phyloP scores from a whole-genome alignment of 139 green algal species.

The Chlorella vulgaris region DNA sequence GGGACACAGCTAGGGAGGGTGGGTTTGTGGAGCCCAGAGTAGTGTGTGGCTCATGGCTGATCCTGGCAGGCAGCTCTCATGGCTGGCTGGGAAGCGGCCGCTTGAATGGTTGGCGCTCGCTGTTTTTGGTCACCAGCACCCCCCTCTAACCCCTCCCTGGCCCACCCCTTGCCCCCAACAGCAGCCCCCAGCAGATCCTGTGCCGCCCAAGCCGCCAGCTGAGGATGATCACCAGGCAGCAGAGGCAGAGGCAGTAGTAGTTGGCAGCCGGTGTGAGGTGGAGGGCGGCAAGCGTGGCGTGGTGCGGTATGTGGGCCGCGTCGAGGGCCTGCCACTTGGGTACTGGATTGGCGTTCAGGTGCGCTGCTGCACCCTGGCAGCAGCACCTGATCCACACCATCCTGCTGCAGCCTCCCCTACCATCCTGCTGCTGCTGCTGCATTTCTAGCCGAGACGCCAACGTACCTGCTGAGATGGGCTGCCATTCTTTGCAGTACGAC shows the following conservation, averaged over 20 bases:
- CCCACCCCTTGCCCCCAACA: neutral
- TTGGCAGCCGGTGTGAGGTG: conserved; percentile 86
- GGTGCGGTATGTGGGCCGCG: conserved; percentile 64
- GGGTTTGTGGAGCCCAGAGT: too few relatives aligned
- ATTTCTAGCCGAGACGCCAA: too few relatives aligned
- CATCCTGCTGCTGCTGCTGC: neutral
- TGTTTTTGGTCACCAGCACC: too few relatives aligned
- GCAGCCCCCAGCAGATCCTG: conserved; percentile 43
- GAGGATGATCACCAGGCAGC: conserved; percentile 41
- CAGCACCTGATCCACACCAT: neutral
- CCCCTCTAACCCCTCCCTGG: too few relatives aligned
- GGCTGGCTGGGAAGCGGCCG: too few relatives aligned
- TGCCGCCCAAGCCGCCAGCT: neutral
- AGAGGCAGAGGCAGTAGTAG: conserved; percentile 54
- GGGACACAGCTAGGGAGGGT: too few relatives aligned
- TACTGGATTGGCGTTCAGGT: conserved; percentile 92
- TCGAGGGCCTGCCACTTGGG: conserved; percentile 40
- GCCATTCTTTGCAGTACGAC: conserved; percentile 80
- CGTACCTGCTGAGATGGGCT: too few relatives aligned
- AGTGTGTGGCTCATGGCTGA: too few relatives aligned
- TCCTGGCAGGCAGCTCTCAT: too few relatives aligned
- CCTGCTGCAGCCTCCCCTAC: neutral
- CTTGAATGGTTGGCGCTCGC: too few relatives aligned
- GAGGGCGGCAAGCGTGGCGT: conserved; percentile 88
- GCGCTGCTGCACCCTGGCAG: neutral